These are phyloP conservation scores for Aspergillus ruber DNA, from an alignment of 2,329 filamentous ascomycete species.

Conservation along the genomic window DNA sequence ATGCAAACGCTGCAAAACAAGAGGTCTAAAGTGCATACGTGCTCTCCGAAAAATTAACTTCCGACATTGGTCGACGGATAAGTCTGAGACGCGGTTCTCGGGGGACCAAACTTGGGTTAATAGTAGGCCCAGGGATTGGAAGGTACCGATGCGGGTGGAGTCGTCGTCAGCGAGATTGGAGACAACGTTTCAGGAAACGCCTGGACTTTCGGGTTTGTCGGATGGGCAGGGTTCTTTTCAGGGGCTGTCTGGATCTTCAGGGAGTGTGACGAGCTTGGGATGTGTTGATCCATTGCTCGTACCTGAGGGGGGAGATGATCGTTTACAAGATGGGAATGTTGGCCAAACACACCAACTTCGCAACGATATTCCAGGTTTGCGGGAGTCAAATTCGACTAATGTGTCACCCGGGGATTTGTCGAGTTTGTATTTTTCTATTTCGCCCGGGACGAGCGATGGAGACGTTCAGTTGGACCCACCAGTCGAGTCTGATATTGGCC, in stretches of 20 bases:
- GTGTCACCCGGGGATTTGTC: not conserved
- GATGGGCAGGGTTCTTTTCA: not conserved
- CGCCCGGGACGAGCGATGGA: not conserved
- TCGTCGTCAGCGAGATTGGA: not conserved
- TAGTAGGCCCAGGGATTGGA: conserved; percentile 14
- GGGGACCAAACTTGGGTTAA: conserved; percentile 17
- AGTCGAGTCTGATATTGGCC: not conserved
- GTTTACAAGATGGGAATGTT: not conserved
- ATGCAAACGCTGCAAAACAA: conserved; percentile 11
- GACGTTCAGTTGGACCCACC: not conserved
- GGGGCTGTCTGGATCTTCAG: not conserved
- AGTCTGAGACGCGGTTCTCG: conserved; percentile 7
- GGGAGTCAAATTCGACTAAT: not conserved
- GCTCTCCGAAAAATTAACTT: conserved; percentile 10
- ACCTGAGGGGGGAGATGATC: not conserved
- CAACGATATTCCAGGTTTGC: not conserved
- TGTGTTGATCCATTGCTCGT: not conserved
- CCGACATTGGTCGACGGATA: conserved; percentile 13
- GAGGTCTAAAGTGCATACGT: conserved; percentile 8
- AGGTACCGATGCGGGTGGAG: not conserved
- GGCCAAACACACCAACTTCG: not conserved
- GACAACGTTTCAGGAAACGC: no score
- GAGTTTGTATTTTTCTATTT: not conserved
- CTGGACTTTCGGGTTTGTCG: not conserved
- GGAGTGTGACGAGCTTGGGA: no score